A percentile compares a stretch with the other conserved stretches of the same genome.
Conservation (phyloP, 768 basidiomycete species). For the Termitomyces sp. region DNA sequence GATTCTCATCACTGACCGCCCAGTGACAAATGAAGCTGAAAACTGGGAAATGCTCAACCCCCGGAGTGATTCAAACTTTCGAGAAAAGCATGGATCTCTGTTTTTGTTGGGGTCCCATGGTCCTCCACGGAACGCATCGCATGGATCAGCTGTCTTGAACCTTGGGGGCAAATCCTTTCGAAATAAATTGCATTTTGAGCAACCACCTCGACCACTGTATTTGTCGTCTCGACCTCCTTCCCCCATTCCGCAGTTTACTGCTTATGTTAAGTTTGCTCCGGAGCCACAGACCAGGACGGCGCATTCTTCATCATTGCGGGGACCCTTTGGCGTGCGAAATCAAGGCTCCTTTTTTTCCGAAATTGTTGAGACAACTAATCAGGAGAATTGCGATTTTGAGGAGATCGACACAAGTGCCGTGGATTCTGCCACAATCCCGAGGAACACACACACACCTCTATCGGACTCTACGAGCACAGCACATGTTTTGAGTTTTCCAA, state of each 20-base stretch:
- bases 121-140: slow-evolving; percentile 19
- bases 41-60: background rate
- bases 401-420: background rate
- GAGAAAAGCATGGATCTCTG: slow-evolving; percentile 11
- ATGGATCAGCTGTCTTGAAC: slow-evolving; percentile 18
- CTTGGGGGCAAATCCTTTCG: background rate
- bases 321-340: background rate
- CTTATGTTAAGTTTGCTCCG: slow-evolving; percentile 19
- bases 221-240: slow-evolving; percentile 10
- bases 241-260: slow-evolving; percentile 12
- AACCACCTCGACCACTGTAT: slow-evolving; percentile 27
- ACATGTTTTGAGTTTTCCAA: slow-evolving; percentile 17
- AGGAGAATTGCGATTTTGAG: background rate
- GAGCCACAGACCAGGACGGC: slow-evolving; percentile 5
- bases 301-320: slow-evolving; percentile 3
- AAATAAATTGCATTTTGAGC: slow-evolving; percentile 13
- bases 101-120: slow-evolving; percentile 14
- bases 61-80: slow-evolving; percentile 1
- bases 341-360: background rate
- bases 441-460: background rate
- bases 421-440: background rate
- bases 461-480: slow-evolving; percentile 12
- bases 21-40: background rate
- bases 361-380: background rate
- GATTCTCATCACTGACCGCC: background rate